Evolutionary conservation across 345 rosid genomes (phyloP), one percentile per base, ranked within the genome.

Genomic region (Syzygium oleosum): DNA sequence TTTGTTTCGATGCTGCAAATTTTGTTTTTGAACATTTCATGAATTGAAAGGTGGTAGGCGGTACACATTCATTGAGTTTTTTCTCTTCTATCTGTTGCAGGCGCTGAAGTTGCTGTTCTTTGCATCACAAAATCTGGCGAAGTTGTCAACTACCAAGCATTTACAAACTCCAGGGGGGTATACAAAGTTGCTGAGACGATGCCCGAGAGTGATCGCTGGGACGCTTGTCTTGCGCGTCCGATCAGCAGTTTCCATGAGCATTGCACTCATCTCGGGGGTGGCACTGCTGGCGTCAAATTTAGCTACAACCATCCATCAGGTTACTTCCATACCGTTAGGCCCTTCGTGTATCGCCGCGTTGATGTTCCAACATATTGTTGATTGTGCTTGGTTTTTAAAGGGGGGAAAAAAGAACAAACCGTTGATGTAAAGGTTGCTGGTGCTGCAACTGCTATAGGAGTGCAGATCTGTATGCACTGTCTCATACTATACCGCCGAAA

Each of bases 191-290:
- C 98, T 1, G 99, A 98, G 91, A 98, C 99, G 84, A 96, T 98
- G 99, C 97, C 99, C 2, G 96, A 96, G 92, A 96, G 98, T 43
- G 97, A 98, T 77, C 95, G 98, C 25, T 96, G 99, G 99, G 98
- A 96, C 55, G 98, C 99, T 12, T 98, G 99, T 88, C 92, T 96
- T 49, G 95, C 98, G 3, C 92, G 99, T 68, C 97, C 99, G 3
- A 96, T 95, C 53, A 96, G 97, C 91, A 96, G 99, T 84, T 98
- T 94, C 93, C 93, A 96, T 86, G 96, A 95, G 4, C 94, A 92
- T 73, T 98, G 99, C 94, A 92, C 90, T 90, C 97, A 87, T 61
- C 91, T 93, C n/a, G 92, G 94, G 59, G 89, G 91, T 9, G 91
- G 95, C 79, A 94, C 93, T 22, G 84, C 93, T 5, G 98, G 99